Base-by-base conservation (phyloP, 306 rosid species). In the Pueraria montana region DNA sequence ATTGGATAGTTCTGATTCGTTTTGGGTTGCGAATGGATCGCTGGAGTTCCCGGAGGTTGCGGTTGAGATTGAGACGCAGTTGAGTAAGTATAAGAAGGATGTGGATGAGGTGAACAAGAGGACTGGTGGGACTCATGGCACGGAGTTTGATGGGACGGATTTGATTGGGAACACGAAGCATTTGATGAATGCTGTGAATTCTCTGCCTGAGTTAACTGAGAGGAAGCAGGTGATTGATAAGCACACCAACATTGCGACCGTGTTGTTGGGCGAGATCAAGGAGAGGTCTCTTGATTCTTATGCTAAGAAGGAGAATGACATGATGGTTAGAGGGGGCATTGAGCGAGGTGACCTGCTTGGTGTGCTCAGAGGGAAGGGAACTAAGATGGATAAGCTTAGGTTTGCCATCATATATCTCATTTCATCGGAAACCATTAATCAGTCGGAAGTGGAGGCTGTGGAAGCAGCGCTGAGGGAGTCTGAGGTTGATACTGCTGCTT, bases 111-210 rank as follows among this genome's bases (percentile, higher is more conserved):
- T 96, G 69, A 96, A 96, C 83, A 90, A 91, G 85, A 89, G 94
- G 77, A 96, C 99, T 11, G 96, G 92, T 4, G 99, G 99, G 43
- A 87, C 82, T 76, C 92, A 87, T 24, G 98, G 94, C 2, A 87
- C 98, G 0, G 99, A 96, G 85, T 93, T 91, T 87, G 97, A 92
- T 48, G 99, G 98, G 73, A 87, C 97, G 27, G 96, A 96, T 88
- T 72, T 96, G 93, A 90, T 94, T 48, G 99, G 99, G 43, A 96
- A 94, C 90, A 96, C 99, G 0, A 90, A 92, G 87, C 97, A 94
- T 91, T 90, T 96, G 93, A 92, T 96, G 98, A 96, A 89, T 85
- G 99, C 98, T 11, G 99, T 96, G 81, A 96, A 96, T 84, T 96
- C 99, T 2, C 80, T 96, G 86, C 99, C 98, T 0, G 98, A 96